These are phyloP conservation scores for Marasmius oreades DNA, from an alignment of 1,284 basidiomycete genomes.

Conservation along the genomic window DNA sequence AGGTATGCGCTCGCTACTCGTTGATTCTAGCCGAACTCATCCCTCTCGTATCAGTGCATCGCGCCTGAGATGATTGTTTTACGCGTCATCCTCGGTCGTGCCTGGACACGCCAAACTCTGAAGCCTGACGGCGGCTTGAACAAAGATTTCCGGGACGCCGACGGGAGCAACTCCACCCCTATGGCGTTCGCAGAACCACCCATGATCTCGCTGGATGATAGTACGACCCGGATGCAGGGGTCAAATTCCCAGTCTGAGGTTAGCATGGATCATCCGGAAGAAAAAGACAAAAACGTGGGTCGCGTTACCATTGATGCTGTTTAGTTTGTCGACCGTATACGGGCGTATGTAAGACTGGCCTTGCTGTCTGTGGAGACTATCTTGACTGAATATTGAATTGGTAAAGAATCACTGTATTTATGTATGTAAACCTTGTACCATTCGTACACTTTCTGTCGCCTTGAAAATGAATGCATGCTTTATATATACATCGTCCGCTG, in stretches of 20 bases:
- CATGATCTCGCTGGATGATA: neutral
- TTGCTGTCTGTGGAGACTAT: neutral
- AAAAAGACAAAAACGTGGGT: neutral
- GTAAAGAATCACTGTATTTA: too few relatives aligned
- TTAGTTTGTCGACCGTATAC: neutral
- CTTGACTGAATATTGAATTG: neutral
- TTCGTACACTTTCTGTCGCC: too few relatives aligned
- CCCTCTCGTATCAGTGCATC: slow-evolving; percentile 13
- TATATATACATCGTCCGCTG: too few relatives aligned
- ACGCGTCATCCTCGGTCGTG: slow-evolving; percentile 17
- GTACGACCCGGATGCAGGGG: neutral
- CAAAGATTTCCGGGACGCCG: neutral
- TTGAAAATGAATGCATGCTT: too few relatives aligned
- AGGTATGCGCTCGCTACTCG: slow-evolving; percentile 12
- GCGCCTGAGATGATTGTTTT: slow-evolving; percentile 19
- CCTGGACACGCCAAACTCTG: slow-evolving; percentile 14
- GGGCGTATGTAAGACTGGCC: neutral
- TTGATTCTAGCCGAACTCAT: neutral
- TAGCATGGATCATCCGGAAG: neutral
- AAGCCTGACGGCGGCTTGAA: neutral
- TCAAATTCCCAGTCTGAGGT: neutral
- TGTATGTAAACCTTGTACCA: too few relatives aligned
- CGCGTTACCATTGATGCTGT: neutral
- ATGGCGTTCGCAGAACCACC: neutral
- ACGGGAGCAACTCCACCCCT: neutral